Evolutionary conservation across 2,329 filamentous ascomycete species (phyloP), one percentile per base, ranked within the genome.

Genomic region (Furcasterigmium furcatum): DNA sequence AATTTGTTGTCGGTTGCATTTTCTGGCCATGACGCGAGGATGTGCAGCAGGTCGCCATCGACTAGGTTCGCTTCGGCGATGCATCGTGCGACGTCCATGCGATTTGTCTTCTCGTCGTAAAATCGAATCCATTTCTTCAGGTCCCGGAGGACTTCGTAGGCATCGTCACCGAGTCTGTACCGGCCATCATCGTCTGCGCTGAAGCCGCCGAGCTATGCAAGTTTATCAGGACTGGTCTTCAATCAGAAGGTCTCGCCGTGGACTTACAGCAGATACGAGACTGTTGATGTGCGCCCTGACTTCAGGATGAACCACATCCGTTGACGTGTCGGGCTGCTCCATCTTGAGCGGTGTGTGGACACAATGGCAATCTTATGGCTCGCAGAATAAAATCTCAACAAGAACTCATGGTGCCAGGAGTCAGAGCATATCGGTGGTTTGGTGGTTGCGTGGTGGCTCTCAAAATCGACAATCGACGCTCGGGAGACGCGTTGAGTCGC

Each of bases 121-220:
- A 96, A 82, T 56, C 90, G 91, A 55, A 99, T 79, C 94, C 94
- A 99, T 80, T 87, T 86, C 62, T 94, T 92, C 45, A 99, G 77
- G 68, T 99, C 94, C 51, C 92, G 91, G 46, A 99, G 75, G 59
- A 91, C 94, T 47, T 94, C 88, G 49, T 95, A 74, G 12, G 91
- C 92, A 62, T 96, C 92, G 66, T 97, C 92, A 66, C 94, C 94
- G 29, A 97, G 82, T 36, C 89, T 79, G 65, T 99, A 99, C 59
- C 79, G 79, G 46, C 88, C 88, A 59, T 91, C 85, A 57, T 92
- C 85, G 54, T 89, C 87, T 43, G 83, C 76, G 56, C 87, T 87
- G 58, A 84, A 82, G 44, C 91, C 92, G 70, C 91, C 92, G 52
- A 96, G 84, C 90, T 96, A 64, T 36, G 38, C 34, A 32, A 13